phyloP scores from a whole-genome alignment of 2,329 filamentous ascomycete species.

The Plectosphaerella sp. region DNA sequence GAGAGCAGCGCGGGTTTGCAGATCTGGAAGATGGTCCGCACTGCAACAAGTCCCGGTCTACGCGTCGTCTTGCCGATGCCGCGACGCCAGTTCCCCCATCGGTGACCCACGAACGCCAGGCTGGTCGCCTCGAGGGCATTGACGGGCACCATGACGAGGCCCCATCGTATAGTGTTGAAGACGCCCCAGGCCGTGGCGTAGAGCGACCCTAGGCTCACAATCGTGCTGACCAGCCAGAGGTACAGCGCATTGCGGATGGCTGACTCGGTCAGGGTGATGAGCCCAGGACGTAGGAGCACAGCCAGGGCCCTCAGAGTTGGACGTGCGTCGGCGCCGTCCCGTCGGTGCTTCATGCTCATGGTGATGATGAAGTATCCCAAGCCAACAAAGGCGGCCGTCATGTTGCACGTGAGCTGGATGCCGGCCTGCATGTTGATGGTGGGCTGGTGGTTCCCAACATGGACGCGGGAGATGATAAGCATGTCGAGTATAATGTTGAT shows the following conservation, averaged over 20 bases:
- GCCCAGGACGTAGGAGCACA: slow-evolving; percentile 51
- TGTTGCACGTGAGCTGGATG: slow-evolving; percentile 58
- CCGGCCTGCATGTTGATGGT: slow-evolving; percentile 61
- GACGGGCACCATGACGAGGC: slow-evolving; percentile 69
- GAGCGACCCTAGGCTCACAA: slow-evolving; percentile 56
- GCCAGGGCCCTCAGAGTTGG: slow-evolving; percentile 40
- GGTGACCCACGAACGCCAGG: slow-evolving; percentile 61
- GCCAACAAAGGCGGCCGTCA: slow-evolving; percentile 49
- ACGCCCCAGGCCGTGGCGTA: slow-evolving; percentile 72
- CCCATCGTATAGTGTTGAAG: slow-evolving; percentile 72
- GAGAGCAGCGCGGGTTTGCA: slow-evolving; percentile 49
- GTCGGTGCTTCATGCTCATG: slow-evolving; percentile 20
- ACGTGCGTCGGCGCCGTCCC: slow-evolving; percentile 8
- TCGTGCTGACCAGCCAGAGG: slow-evolving; percentile 63
- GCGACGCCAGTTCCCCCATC: slow-evolving; percentile 52
- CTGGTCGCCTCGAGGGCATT: slow-evolving; percentile 62
- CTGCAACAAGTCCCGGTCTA: slow-evolving; percentile 10
- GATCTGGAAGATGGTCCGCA: slow-evolving; percentile 29
- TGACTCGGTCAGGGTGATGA: slow-evolving; percentile 59
- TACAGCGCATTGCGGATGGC: slow-evolving; percentile 65
- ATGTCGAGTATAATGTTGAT: slow-evolving; percentile 66
- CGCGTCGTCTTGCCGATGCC: slow-evolving; percentile 15
- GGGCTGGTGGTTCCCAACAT: slow-evolving; percentile 48
- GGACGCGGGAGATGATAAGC: slow-evolving; percentile 61
- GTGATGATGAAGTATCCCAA: slow-evolving; percentile 55